phyloP scores from a whole-genome alignment of 1,284 basidiomycete species.

The Boletellus sp. region DNA sequence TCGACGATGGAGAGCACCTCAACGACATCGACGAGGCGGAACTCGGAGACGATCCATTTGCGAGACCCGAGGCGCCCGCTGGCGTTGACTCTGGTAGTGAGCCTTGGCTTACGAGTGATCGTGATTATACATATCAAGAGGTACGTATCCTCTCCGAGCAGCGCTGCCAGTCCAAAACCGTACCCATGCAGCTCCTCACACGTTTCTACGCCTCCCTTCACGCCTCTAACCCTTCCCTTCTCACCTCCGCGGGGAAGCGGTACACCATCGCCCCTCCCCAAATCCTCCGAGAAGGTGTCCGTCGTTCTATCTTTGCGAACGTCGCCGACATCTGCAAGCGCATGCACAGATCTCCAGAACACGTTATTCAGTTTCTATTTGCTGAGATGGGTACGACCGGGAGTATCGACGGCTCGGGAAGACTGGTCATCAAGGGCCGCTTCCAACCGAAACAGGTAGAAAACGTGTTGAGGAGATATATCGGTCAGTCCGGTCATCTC shows the following conservation, averaged over 20 bases:
- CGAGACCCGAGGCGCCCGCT: constrained; percentile 52
- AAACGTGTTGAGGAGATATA: constrained; percentile 94
- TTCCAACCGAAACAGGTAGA: constrained; percentile 99
- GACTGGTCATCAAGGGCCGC: constrained; percentile 94
- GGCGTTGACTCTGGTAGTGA: constrained; percentile 69
- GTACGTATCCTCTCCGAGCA: constrained; percentile 37
- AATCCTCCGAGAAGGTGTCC: constrained; percentile 92
- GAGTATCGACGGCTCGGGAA: constrained; percentile 88
- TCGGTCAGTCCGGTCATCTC: constrained; percentile 55
- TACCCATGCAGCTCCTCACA: constrained; percentile 68
- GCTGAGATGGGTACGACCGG: constrained; percentile 98
- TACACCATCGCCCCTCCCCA: constrained; percentile 98
- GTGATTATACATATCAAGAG: constrained; percentile 94
- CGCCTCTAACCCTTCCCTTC: constrained; percentile 91
- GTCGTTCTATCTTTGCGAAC: constrained; percentile 97
- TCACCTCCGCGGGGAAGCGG: constrained; percentile 81
- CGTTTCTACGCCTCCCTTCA: constrained; percentile 93
- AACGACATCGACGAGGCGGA: constrained; percentile 74
- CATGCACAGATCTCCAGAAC: constrained; percentile 99
- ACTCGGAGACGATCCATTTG: constrained; percentile 83
- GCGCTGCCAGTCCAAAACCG: neutral
- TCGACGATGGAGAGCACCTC: constrained; percentile 58
- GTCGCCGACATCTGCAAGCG: constrained; percentile 96
- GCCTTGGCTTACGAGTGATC: constrained; percentile 87
- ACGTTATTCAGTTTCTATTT: constrained; percentile 97